Evolutionary conservation across 2,329 filamentous ascomycete species (phyloP).

Genomic region (Trichophyton simii): DNA sequence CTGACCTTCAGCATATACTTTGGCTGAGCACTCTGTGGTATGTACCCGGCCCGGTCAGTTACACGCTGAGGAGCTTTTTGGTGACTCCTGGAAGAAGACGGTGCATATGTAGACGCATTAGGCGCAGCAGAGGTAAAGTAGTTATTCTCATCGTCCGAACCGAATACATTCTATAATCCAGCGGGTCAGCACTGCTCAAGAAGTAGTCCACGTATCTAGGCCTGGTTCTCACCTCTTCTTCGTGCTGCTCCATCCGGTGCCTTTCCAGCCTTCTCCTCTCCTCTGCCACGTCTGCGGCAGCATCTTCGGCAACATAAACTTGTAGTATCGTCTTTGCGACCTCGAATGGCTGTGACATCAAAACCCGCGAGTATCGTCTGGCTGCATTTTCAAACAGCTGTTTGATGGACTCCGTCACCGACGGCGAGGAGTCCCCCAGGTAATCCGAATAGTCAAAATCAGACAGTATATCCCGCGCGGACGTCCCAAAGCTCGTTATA

Average conservation of each 20-base stretch:
- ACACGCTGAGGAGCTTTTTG: slow-evolving; percentile 29
- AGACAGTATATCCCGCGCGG: slow-evolving; percentile 72
- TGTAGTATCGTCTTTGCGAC: slow-evolving; percentile 91
- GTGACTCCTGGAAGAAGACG: slow-evolving; percentile 30
- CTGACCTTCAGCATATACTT: slow-evolving; percentile 57
- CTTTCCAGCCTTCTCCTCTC: slow-evolving; percentile 20
- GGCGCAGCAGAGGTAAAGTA: slow-evolving; percentile 66
- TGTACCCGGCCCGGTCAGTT: slow-evolving; percentile 36
- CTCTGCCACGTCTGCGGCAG: slow-evolving; percentile 23
- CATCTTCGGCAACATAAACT: slow-evolving; percentile 44
- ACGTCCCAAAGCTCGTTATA: slow-evolving; percentile 41
- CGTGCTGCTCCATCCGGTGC: slow-evolving; percentile 20
- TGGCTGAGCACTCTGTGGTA: slow-evolving; percentile 28
- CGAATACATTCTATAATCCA: slow-evolving; percentile 27
- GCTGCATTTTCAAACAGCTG: slow-evolving; percentile 70
- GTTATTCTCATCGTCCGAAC: slow-evolving; percentile 61
- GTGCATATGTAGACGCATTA: slow-evolving; percentile 31
- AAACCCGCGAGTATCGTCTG: slow-evolving; percentile 81
- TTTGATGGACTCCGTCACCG: slow-evolving; percentile 60
- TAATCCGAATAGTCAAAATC: slow-evolving; percentile 91
- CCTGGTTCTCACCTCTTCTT: slow-evolving; percentile 19
- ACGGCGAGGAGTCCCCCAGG: slow-evolving; percentile 62
- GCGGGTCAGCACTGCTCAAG: not conserved
- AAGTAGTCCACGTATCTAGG: slow-evolving; percentile 1
- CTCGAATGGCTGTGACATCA: slow-evolving; percentile 92